Evolutionary conservation across 192 early-diverging fungal genomes (phyloP), one percentile per base, ranked within the genome.

Genomic region (Podila clonocystis): DNA sequence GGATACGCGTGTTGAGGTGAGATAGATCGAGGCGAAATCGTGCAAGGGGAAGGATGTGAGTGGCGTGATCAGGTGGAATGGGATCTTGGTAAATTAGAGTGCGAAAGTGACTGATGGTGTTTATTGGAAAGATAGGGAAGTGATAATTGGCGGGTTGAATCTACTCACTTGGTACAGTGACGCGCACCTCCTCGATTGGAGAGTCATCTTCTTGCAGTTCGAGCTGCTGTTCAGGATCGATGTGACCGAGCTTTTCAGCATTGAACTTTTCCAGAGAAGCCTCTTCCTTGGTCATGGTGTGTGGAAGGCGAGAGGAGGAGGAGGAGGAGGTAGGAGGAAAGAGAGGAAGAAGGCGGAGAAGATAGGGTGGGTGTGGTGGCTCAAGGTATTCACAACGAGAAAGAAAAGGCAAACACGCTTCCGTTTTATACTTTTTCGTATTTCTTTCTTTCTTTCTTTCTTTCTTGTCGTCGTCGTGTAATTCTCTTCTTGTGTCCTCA

Each of bases 141-240:
- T n/a, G 9, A 8, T 20, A 31, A 4, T 41, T 45, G 41, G 0
- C 12, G 38, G 41, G 41, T 45, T 45, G 0, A 36, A 36, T 36
- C 9, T 36, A 48, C 34, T 73, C 68, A 71, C 63, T 60, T 58
- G 75, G 69, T 11, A 79, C 75, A 20, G 71, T 65, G 30, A 65
- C 69, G 61, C 69, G 69, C 41, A 79, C 75, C 62, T 79, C 75
- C 67, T 79, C 75, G 24, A 79, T 79, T 20, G 75, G 75, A 11
- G 75, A 79, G 12, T 79, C 70, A 28, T 79, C 75, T 67, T 71
- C 69, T 5, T 50, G 29, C 11, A 49, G 49, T 7, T 50, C 64
- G 55, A 70, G 67, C 31, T 58, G 30, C 2, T 64, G 29, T 9
- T 50, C 36, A 28, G 36, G 60, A 34, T 65, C 28, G 33, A 57